phyloP scores from a whole-genome alignment of 2,329 filamentous ascomycete genomes.

The Aspergillus tamarii region DNA sequence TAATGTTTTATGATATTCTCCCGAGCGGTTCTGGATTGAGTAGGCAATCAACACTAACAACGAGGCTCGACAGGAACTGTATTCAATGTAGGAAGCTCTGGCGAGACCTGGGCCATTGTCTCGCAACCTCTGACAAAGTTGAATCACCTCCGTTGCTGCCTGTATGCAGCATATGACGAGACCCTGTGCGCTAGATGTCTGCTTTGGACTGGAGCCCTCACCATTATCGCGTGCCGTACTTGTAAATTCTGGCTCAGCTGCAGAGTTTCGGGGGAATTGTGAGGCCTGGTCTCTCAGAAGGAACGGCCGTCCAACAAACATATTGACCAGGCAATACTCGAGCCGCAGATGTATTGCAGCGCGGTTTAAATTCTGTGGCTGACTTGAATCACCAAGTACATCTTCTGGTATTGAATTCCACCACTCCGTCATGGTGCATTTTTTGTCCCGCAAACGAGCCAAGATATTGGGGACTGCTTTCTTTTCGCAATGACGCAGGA shows the following conservation, averaged over 20 bases:
- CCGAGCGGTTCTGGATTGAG: constrained; percentile 30
- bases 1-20: constrained; percentile 25
- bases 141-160: constrained; percentile 31
- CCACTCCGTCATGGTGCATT: constrained; percentile 16
- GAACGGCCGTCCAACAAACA: constrained; percentile 55
- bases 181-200: constrained; percentile 2
- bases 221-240: too few relatives aligned
- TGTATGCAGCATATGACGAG: constrained; percentile 32
- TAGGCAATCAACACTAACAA: constrained; percentile 40
- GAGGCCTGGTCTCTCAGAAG: constrained; percentile 36
- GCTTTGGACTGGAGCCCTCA: neutral
- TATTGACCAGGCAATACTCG: constrained; percentile 52
- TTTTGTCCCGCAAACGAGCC: constrained; percentile 12
- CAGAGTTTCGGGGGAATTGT: neutral
- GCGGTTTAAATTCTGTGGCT: constrained; percentile 13
- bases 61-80: constrained; percentile 39
- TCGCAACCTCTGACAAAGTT: constrained; percentile 28
- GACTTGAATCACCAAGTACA: neutral
- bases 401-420: constrained; percentile 16
- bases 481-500: constrained; percentile 20
- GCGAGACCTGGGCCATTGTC: constrained; percentile 31
- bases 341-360: constrained; percentile 36
- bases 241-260: neutral
- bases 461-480: constrained; percentile 15
- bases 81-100: constrained; percentile 40